These are phyloP conservation scores for Cutaneotrichosporon sp. DNA, from an alignment of 1,284 basidiomycete species.

Conservation along the genomic window DNA sequence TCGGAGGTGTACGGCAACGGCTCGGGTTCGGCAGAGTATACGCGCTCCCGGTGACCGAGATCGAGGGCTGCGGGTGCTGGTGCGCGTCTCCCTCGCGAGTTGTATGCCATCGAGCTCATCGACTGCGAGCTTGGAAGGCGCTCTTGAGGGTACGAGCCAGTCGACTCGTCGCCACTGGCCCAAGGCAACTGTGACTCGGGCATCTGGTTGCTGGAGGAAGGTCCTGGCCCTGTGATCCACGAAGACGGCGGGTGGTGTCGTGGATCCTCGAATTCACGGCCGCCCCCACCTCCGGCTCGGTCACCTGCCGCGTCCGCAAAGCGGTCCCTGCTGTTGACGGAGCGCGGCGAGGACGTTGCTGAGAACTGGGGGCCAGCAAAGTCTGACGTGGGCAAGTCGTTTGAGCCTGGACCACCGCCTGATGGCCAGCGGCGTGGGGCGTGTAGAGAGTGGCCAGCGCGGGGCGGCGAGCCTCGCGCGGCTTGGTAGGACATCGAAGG, in stretches of 20 bases:
- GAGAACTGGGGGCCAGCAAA: constrained; percentile 1
- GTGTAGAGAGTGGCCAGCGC: constrained; percentile 17
- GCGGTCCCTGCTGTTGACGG: constrained; percentile 9
- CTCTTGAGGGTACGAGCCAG: constrained; percentile 8
- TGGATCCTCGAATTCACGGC: background rate
- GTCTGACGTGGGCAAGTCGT: background rate
- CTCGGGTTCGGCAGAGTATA: constrained; percentile 2
- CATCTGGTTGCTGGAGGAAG: background rate
- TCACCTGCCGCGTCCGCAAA: constrained; percentile 6
- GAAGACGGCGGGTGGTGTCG: constrained; percentile 7
- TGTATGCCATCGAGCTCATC: constrained; percentile 25
- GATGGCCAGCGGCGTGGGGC: background rate
- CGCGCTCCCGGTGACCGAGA: constrained; percentile 5
- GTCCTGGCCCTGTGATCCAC: background rate
- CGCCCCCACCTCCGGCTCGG: background rate
- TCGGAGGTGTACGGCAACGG: background rate
- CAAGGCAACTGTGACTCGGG: constrained; percentile 2
- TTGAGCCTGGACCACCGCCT: background rate
- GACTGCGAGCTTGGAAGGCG: constrained; percentile 27
- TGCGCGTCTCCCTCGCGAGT: constrained; percentile 12
- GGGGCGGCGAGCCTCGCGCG: constrained; percentile 28
- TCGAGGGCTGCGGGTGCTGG: constrained; percentile 18
- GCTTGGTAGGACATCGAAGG: constrained; percentile 22
- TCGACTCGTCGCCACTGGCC: background rate
- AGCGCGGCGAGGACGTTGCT: constrained; percentile 4